phyloP scores from a whole-genome alignment of 1,284 basidiomycete genomes.

The Austropuccinia psidii region DNA sequence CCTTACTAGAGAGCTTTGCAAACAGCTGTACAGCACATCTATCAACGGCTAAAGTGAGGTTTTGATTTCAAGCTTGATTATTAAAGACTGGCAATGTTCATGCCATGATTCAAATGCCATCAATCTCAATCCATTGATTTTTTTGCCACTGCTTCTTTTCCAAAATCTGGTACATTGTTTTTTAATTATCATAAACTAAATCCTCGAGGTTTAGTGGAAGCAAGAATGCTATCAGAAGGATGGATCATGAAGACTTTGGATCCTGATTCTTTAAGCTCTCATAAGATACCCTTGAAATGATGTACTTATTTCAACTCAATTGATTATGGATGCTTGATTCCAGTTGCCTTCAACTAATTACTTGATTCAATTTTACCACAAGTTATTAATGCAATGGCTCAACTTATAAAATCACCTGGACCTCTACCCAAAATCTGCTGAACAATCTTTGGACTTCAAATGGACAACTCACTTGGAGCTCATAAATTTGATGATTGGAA shows the following conservation, averaged over 20 bases:
- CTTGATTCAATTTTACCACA: conserved; percentile 59
- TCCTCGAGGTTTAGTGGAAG: conserved; percentile 63
- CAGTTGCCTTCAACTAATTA: conserved; percentile 75
- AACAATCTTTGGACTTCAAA: conserved; percentile 38
- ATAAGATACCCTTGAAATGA: conserved; percentile 84
- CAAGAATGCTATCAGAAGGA: conserved; percentile 79
- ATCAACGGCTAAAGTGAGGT: conserved; percentile 49
- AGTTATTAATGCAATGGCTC: conserved; percentile 46
- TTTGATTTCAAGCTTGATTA: conserved; percentile 83
- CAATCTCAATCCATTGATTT: conserved; percentile 50
- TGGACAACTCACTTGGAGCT: conserved; percentile 41
- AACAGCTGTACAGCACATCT: conserved; percentile 60
- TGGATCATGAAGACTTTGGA: conserved; percentile 96
- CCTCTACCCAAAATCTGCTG: conserved; percentile 38
- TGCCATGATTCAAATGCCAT: conserved; percentile 55
- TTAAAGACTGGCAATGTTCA: conserved; percentile 70
- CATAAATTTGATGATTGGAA: conserved; percentile 28
- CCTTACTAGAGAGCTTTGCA: conserved; percentile 70
- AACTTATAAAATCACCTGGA: conserved; percentile 42
- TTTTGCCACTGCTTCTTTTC: conserved; percentile 48
- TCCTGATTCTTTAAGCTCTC: conserved; percentile 86
- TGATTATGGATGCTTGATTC: conserved; percentile 80
- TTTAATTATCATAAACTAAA: conserved; percentile 76
- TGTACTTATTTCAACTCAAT: conserved; percentile 79
- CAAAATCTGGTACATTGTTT: conserved; percentile 60